A percentile compares a stretch with the other conserved stretches of the same genome.
These are phyloP conservation scores for Ophiocordyceps unilateralis DNA, from an alignment of 2,329 filamentous ascomycete species.

Conservation along the genomic window DNA sequence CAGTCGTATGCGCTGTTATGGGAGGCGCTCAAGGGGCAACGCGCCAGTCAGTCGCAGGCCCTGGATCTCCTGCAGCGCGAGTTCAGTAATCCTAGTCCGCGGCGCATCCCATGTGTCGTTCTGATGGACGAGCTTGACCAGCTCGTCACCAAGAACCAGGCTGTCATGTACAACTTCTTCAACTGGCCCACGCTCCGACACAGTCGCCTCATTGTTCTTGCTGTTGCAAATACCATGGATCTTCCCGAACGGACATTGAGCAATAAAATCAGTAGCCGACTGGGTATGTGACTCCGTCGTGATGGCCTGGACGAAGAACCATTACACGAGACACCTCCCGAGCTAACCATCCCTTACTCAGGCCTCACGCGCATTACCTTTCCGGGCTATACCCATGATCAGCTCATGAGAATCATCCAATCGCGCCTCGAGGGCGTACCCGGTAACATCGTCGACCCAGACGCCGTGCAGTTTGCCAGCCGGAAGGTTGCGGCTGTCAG, in stretches of 20 bases:
- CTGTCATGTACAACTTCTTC: conserved; percentile 99
- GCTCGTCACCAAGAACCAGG: conserved; percentile 92
- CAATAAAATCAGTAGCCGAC: conserved; percentile 92
- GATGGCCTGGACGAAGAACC: neutral
- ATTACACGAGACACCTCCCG: neutral
- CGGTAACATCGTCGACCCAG: conserved; percentile 76
- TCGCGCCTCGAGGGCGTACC: conserved; percentile 81
- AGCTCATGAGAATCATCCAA: conserved; percentile 93
- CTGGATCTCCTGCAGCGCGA: conserved; percentile 81
- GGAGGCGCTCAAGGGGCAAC: conserved; percentile 87
- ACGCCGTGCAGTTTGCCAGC: conserved; percentile 90
- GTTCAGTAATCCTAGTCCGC: conserved; percentile 79
- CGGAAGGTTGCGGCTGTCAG: conserved; percentile 94
- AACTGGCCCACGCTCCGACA: conserved; percentile 93
- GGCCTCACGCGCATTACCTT: conserved; percentile 89
- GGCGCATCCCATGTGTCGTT: conserved; percentile 86
- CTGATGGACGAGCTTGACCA: conserved; percentile 98
- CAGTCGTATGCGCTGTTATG: conserved; percentile 90
- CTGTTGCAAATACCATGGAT: conserved; percentile 98
- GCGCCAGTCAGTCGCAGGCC: conserved; percentile 81
- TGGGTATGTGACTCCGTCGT: conserved; percentile 27
- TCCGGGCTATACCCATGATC: conserved; percentile 89
- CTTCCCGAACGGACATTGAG: conserved; percentile 86
- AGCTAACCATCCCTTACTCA: conserved; percentile 4
- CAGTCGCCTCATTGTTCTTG: conserved; percentile 84